Evolutionary conservation across 176 grass and related monocot species (phyloP), one percentile per base, ranked within the genome.

Genomic region (Juncus inflexus): DNA sequence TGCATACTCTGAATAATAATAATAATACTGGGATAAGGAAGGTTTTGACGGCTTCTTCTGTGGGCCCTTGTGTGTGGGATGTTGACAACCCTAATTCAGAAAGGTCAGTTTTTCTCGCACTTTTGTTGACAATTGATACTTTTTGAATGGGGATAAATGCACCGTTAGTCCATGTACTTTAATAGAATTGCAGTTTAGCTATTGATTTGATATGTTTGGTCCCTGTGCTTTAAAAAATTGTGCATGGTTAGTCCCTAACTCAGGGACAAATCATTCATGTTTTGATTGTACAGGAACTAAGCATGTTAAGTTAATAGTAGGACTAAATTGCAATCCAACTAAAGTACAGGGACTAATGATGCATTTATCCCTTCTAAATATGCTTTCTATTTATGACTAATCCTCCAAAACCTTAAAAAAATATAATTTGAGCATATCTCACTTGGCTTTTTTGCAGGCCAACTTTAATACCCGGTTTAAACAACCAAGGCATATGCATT

Each of bases 21-120:
- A 28, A 28, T 28, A 63, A 35, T 51, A 63, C 36, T 77, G 87
- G 77, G 61, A 76, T 12, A 53, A 82, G 64, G 9, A 97, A 72
- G 54, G 57, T 91, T 62, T 8, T 91, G 55, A 91, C 82, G 16
- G 87, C 92, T 64, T 91, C 92, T 75, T 89, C 85, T 39, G 65
- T 78, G 60, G 92, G 92, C 59, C 85, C 87, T 50, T 97, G 82
- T 47, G 49, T 84, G 58, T 97, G 85, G 87, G 79, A 91, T 50
- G 69, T 82, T 11, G 76, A 79, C 67, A 72, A 70, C 56, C 47
- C 14, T 36, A 28, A 28, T 28, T 39, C 63, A 82, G 77, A 70
- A 14, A 82, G 79, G 87, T 86, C 69, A 1, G 39, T 37, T 38
- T 9, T 41, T 58, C 15, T 45, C 37, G 19, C 19, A 28, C 38